Percentiles rank a stretch among this genome's conserved stretches.
Evolutionary conservation across 23 red algal species (phyloP).

Genomic region (Gracilariopsis chorda): DNA sequence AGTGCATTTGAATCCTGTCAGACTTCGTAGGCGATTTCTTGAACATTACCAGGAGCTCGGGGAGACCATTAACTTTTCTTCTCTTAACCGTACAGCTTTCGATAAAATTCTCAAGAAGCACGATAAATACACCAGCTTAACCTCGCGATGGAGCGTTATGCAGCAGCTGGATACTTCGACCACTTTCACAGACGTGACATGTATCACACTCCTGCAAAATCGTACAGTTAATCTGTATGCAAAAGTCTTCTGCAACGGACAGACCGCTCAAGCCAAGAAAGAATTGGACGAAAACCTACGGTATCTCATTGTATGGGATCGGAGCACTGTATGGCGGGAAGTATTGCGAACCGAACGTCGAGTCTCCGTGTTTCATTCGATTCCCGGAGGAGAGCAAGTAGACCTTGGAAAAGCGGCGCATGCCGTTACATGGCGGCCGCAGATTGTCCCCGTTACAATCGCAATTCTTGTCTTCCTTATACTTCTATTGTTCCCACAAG

Average conservation of each 20-base stretch:
- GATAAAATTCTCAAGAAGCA: conserved; percentile 99
- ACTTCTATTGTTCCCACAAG: conserved; percentile 10
- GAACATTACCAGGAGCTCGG: conserved; percentile 90
- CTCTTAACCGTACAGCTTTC: conserved; percentile 83
- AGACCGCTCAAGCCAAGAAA: conserved; percentile 47
- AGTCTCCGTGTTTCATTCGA: conserved; percentile 55
- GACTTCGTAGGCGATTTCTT: conserved; percentile 49
- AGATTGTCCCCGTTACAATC: conserved; percentile 41
- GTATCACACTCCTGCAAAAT: conserved; percentile 40
- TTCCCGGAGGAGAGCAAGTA: conserved; percentile 16
- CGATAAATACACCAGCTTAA: conserved; percentile 70
- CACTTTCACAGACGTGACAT: conserved; percentile 10
- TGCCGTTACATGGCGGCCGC: conserved; percentile 34
- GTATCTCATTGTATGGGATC: conserved; percentile 93
- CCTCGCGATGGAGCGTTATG: conserved; percentile 22
- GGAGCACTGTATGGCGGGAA: conserved; percentile 94
- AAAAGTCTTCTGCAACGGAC: conserved; percentile 64
- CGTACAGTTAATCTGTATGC: conserved; percentile 72
- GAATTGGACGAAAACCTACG: conserved; percentile 81
- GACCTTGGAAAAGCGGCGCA: neutral
- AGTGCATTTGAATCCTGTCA: neutral
- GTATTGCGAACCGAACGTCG: conserved; percentile 78
- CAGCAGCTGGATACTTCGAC: neutral
- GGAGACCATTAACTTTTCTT: conserved; percentile 87
- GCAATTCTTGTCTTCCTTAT: conserved; percentile 47